A percentile compares a stretch with the other conserved stretches of the same genome.
Conservation (phyloP, 192 early-diverging fungal genomes). For the Backusella psychrophila region DNA sequence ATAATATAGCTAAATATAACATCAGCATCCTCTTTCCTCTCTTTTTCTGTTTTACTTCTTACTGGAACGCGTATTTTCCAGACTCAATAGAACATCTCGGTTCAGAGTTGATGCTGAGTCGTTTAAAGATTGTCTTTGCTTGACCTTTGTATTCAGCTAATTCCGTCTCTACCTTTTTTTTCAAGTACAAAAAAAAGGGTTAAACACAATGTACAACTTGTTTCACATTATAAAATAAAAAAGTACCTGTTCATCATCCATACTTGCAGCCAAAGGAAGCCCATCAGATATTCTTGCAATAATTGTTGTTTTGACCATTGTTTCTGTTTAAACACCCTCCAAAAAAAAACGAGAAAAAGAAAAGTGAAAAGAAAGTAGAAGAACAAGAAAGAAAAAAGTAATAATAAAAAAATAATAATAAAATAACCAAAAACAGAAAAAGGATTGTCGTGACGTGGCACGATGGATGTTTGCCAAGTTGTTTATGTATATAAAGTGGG, state of each 20-base stretch:
- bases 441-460: conserved; percentile 7
- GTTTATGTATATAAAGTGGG: not conserved
- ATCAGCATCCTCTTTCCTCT: not conserved
- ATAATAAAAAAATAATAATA: not conserved
- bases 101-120: conserved; percentile 82
- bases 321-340: not conserved
- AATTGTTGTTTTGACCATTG: conserved; percentile 94
- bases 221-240: not conserved
- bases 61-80: conserved; percentile 87
- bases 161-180: conserved; percentile 65
- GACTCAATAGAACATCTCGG: conserved; percentile 94
- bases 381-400: not conserved
- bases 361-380: not conserved
- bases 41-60: conserved; percentile 23
- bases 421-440: not conserved
- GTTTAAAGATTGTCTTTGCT: conserved; percentile 91
- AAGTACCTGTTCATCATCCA: conserved; percentile 90
- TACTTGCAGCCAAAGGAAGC: conserved; percentile 89
- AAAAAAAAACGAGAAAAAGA: not conserved
- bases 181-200: not conserved
- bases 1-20: conserved; percentile 77
- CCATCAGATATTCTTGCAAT: conserved; percentile 94
- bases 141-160: conserved; percentile 92
- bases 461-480: not conserved
- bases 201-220: not conserved